Evolutionary conservation across 2,329 filamentous ascomycete species (phyloP), one percentile per base, ranked within the genome.

Genomic region (Talaromyces sp.): DNA sequence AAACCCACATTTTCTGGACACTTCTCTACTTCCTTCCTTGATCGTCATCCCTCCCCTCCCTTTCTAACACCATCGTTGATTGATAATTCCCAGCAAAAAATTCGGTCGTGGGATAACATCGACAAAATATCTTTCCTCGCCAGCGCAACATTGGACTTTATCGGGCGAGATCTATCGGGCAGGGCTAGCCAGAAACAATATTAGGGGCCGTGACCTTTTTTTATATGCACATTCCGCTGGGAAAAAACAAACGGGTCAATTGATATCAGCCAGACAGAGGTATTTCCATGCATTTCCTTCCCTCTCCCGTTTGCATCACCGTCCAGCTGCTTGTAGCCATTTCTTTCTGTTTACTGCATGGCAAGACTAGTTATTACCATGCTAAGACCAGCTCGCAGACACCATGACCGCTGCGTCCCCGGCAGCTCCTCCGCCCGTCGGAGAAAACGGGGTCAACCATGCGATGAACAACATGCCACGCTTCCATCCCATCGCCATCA

Each of bases 401-500:
- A 57, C 59, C 64, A 76, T 75, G 73, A 74, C 73, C 52, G 68
- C 68, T 61, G 70, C 73, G 63, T 69, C 73, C 62, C 70, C 71
- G 51, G 70, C 72, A 50, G 73, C 74, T 64, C 65, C 70, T 62
- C 70, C 73, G 29, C 27, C 66, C 55, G 68, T 70, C 59, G 67
- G 70, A 55, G 73, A 75, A 55, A 68, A 67, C 66, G 69, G 69
- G 27, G 64, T 74, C 35, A 74, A 71, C 50, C 68, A 58, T 56
- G 58, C 66, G 50, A 69, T 71, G 64, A 67, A 65, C 60, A 67
- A 65, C 60, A 66, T 75, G 13, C 72, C 73, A 51, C 73, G 74
- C 50, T 76, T 75, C 54, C 73, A 76, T 58, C 73, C 74, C 55
- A 76, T 76, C 65, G 73, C 74, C 58, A 75, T 76, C 68, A 76